Evolutionary conservation across 768 basidiomycete species (phyloP).

Genomic region (Boletales sp.): DNA sequence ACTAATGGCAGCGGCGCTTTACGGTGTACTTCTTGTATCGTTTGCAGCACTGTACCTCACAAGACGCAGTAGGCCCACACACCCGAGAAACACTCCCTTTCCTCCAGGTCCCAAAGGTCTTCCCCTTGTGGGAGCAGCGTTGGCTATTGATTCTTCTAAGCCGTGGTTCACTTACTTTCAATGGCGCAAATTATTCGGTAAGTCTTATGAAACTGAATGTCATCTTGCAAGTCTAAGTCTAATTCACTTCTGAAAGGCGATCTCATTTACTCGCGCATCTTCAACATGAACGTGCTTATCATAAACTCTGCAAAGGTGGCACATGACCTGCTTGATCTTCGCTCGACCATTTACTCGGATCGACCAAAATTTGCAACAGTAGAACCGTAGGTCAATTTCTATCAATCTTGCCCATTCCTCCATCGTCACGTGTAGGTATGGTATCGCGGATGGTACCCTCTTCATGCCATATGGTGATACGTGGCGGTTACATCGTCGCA

Average conservation of each 20-base stretch:
- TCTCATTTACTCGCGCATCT: slow-evolving; percentile 18
- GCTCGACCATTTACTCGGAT: slow-evolving; percentile 33
- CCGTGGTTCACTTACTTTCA: no score
- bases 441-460: slow-evolving; percentile 33
- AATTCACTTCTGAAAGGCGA: slow-evolving; percentile 14
- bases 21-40: slow-evolving; percentile 3
- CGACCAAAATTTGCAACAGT: slow-evolving; percentile 25
- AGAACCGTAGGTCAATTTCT: slow-evolving; percentile 14
- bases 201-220: no score
- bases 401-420: background rate
- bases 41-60: slow-evolving; percentile 13
- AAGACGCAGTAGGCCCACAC: slow-evolving; percentile 1
- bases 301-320: slow-evolving; percentile 28
- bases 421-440: slow-evolving; percentile 16
- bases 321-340: slow-evolving; percentile 26
- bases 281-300: slow-evolving; percentile 23
- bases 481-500: slow-evolving; percentile 36
- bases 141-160: background rate
- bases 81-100: slow-evolving; percentile 21
- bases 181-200: no score
- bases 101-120: slow-evolving; percentile 53
- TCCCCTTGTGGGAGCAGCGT: slow-evolving; percentile 26
- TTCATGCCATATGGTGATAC: slow-evolving; percentile 36
- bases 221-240: no score
- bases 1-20: slow-evolving; percentile 1